Base-by-base conservation (phyloP, 2,329 filamentous ascomycete genomes). In the Cercospora citrullina region DNA sequence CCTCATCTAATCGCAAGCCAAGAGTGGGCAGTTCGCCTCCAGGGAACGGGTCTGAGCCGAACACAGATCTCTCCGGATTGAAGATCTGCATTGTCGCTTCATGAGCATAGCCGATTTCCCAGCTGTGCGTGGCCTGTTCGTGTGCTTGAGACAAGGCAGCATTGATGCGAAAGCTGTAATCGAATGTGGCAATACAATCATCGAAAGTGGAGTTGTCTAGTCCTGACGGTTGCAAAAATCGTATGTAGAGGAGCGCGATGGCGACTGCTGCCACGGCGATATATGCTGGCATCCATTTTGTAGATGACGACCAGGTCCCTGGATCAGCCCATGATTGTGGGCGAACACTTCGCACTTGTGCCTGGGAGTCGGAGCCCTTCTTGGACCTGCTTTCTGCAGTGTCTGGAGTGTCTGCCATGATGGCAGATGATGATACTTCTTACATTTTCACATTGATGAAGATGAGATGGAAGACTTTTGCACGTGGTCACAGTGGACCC, bases 21-120 rank as follows among this genome's bases (percentile, higher is more conserved):
- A 76, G 64, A 4, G 39, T 70, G 0, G 74, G 77, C 1, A 77
- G 59, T 45, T 75, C 66, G 55, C 74, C 77, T 14, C 72, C 63
- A 1, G 78, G 78, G 65, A 82, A 81, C 4, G 81, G 77, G 5
- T 75, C 48, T 6, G 60, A 23, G 1, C 76, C 75, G 72, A 81
- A 83, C 18, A 83, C 78, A 7, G 77, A 76, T 51, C 78, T 69
- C 16, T 76, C 70, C 1, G 79, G 75, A 45, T 78, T 76, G 59
- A 79, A 74, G 48, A 81, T 78, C 68, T 83, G 79, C 5, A 81
- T 74, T 1, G 81, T 75, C 2, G 81, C 81, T 74, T 83, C 76
- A 23, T 77, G 75, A 3, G 80, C 78, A 8, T 78, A 81, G 18
- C 79, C 80, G 51, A 79, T 80, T 69, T 83, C 81, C 81, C 80